Conservation (phyloP, 192 early-diverging fungal species). For the Lobosporangium transversale region DNA sequence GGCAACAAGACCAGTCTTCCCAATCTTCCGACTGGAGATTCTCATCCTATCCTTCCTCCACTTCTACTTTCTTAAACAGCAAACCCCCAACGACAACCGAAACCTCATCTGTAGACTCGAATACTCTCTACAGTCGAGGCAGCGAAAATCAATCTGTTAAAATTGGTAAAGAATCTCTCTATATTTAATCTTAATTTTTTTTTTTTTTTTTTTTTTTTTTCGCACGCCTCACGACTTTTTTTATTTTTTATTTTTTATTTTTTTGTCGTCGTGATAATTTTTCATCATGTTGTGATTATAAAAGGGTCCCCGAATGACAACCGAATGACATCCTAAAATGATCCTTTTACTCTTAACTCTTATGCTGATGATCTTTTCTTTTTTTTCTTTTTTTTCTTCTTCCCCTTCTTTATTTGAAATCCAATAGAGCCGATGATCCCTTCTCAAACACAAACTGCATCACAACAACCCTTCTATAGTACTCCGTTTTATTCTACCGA, state of each 20-base stretch:
- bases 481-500: conserved; percentile 31
- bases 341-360: neutral
- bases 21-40: conserved; percentile 11
- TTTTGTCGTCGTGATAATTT: no score
- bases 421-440: conserved; percentile 30
- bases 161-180: conserved; percentile 16
- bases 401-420: neutral
- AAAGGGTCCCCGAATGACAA: no score
- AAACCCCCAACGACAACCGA: conserved; percentile 10
- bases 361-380: neutral
- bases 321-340: no score
- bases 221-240: neutral
- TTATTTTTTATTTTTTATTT: neutral
- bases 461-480: conserved; percentile 12
- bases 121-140: conserved; percentile 4
- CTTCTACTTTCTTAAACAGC: conserved; percentile 13
- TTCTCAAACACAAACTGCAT: conserved; percentile 25
- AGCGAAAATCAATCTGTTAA: conserved; percentile 10
- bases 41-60: conserved; percentile 17
- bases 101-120: conserved; percentile 2
- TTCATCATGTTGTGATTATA: no score
- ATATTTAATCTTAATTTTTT: neutral
- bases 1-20: conserved; percentile 3
- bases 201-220: neutral
- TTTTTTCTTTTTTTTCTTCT: neutral